Evolutionary conservation across 1,284 basidiomycete species (phyloP).

Genomic region (Sporisorium scitamineum): DNA sequence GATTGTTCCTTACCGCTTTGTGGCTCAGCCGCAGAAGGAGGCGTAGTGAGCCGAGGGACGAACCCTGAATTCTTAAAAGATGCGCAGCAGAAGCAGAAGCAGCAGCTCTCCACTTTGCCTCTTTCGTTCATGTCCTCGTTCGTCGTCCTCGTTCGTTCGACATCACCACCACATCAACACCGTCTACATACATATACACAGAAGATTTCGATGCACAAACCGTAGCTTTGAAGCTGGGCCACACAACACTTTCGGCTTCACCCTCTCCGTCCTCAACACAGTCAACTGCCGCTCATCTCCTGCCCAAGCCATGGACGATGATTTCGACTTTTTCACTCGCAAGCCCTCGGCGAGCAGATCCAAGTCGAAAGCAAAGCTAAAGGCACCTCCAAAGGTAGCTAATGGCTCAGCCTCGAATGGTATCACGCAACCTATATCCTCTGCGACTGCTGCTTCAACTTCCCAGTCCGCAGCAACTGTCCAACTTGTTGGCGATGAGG

Average conservation of each 20-base stretch:
- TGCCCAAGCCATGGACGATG: slow-evolving; percentile 34
- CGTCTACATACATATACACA: background rate
- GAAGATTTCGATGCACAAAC: background rate
- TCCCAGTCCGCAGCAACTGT: slow-evolving; percentile 4
- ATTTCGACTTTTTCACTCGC: slow-evolving; percentile 38
- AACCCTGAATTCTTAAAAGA: background rate
- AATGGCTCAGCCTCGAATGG: slow-evolving; percentile 1
- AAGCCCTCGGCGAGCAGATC: slow-evolving; percentile 13
- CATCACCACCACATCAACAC: background rate
- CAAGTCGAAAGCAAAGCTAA: slow-evolving; percentile 17
- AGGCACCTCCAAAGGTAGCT: background rate
- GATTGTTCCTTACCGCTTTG: background rate
- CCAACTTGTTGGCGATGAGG: slow-evolving; percentile 1
- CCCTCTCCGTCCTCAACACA: background rate
- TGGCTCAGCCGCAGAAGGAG: background rate
- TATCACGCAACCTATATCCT: background rate
- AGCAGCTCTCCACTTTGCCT: background rate
- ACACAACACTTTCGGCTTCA: background rate
- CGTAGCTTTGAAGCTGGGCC: background rate
- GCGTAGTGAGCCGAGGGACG: background rate
- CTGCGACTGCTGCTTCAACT: background rate
- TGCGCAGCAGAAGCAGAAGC: background rate
- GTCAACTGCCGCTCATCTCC: background rate
- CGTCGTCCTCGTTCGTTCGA: background rate
- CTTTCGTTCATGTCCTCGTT: background rate